Conservation (phyloP, 2,329 filamentous ascomycete genomes). For the Rutstroemia sp. region DNA sequence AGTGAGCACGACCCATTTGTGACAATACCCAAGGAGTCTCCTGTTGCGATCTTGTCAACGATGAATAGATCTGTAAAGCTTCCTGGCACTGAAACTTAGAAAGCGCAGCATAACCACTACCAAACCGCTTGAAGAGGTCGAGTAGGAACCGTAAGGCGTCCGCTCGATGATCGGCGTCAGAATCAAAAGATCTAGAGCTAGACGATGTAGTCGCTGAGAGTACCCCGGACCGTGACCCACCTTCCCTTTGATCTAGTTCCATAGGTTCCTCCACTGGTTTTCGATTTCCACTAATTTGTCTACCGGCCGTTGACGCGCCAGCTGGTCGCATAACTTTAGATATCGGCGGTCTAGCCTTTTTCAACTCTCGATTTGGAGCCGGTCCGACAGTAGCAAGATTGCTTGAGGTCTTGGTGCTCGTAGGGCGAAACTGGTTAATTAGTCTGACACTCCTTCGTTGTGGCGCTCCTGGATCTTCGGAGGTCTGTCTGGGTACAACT, state of each 20-base stretch:
- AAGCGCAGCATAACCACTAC: conserved; percentile 69
- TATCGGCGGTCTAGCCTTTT: conserved; percentile 72
- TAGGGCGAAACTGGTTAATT: conserved; percentile 62
- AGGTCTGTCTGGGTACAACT: conserved; percentile 44
- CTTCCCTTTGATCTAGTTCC: conserved; percentile 63
- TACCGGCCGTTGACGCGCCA: conserved; percentile 65
- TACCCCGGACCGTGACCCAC: conserved; percentile 22
- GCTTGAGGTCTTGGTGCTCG: conserved; percentile 33
- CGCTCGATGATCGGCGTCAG: conserved; percentile 57
- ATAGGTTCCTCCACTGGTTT: conserved; percentile 65
- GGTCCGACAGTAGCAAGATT: conserved; percentile 51
- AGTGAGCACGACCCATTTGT: conserved; percentile 83
- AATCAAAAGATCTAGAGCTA: conserved; percentile 26
- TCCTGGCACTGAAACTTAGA: conserved; percentile 73
- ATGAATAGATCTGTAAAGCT: conserved; percentile 65
- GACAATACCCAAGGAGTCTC: conserved; percentile 92
- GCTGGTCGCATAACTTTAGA: conserved; percentile 59
- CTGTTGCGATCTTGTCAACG: conserved; percentile 65
- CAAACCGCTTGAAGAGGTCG: conserved; percentile 75
- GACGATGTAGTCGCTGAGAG: conserved; percentile 25
- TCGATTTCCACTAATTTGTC: conserved; percentile 84
- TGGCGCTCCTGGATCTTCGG: conserved; percentile 55
- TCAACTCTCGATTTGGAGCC: conserved; percentile 64
- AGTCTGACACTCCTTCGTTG: conserved; percentile 67
- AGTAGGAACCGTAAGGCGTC: conserved; percentile 72